Base-by-base conservation (phyloP, 805 yeast species). In the Kluyveromyces aestuarii region DNA sequence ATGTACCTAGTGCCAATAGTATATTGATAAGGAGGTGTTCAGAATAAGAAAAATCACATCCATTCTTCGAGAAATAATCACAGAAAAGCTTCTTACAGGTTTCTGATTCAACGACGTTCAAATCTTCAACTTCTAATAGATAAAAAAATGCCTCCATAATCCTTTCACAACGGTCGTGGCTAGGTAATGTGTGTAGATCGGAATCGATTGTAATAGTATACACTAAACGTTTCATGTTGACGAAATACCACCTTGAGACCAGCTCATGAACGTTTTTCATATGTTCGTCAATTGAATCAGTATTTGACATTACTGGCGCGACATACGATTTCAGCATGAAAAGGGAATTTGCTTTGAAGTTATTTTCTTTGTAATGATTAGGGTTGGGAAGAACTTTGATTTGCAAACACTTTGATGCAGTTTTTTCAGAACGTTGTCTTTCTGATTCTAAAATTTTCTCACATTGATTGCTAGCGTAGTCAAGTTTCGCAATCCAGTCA, bases 11-110 rank as follows among this genome's bases (percentile, higher is more conserved):
- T 37, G 58, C 55, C 1, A 63, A 27, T 35, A 55, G 48, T 17
- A 59, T 56, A 42, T 63, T 58, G 30, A 63, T 37, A 2, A 63
- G 48, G 2, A 63, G 41, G 19, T 54, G 45, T 52, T 62, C 66
- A 2, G 66, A 58, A 42, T 59, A 60, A 2, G 62, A 48, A 19
- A 62, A 46, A 25, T 48, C 46, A 8, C 48, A 47, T 6, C 41
- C 30, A 9, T 48, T 46, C 19, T 49, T 41, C 9, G 56, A 57
- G 47, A 55, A 59, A 44, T 55, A 58, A 44, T 52, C 55, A 17
- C 55, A 53, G 17, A 50, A 48, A 11, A 60, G 48, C 8, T 46
- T 45, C 21, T 51, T 27, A 43, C 55, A 55, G 37, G 57, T 61
- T 13, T 53, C 49, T n/a, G 53, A 38, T 4, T 53, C 49, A 5